phyloP scores from a whole-genome alignment of 495 filamentous ascomycete species.

The Schizothecium vesticola region DNA sequence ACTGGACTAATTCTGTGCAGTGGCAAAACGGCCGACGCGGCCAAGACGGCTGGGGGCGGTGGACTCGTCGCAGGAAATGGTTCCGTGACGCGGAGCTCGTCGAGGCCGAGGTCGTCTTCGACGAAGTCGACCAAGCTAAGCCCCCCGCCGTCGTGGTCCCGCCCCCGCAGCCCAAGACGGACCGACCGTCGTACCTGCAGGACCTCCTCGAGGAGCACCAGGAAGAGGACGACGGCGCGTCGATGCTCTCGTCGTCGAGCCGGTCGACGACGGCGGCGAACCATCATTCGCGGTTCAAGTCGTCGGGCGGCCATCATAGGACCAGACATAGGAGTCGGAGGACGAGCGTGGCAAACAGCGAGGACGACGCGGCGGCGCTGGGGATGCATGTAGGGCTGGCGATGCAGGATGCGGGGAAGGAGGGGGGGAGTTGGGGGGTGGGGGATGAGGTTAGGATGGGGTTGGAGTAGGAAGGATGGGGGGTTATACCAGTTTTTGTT shows the following conservation, averaged over 20 bases:
- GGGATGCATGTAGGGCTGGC: slow-evolving; percentile 25
- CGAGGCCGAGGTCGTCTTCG: slow-evolving; percentile 57
- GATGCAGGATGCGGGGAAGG: slow-evolving; percentile 26
- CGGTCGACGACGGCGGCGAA: slow-evolving; percentile 16
- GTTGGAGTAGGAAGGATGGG: slow-evolving; percentile 21
- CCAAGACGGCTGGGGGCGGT: slow-evolving; percentile 89
- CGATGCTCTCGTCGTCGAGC: slow-evolving; percentile 28
- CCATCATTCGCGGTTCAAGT: slow-evolving; percentile 13
- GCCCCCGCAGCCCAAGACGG: neutral
- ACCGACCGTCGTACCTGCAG: neutral
- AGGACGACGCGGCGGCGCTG: slow-evolving; percentile 28
- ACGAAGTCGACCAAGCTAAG: too few species aligned
- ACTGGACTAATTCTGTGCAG: slow-evolving; percentile 34
- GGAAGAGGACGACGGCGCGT: slow-evolving; percentile 20
- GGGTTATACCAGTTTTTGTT: neutral
- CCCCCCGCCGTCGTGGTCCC: too few species aligned
- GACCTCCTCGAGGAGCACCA: slow-evolving; percentile 4
- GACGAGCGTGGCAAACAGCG: slow-evolving; percentile 17
- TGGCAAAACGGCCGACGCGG: slow-evolving; percentile 90
- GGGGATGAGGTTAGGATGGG: slow-evolving; percentile 39
- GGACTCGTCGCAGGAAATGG: slow-evolving; percentile 93
- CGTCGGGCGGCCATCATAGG: slow-evolving; percentile 18
- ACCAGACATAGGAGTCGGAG: slow-evolving; percentile 17
- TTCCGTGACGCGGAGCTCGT: slow-evolving; percentile 92
- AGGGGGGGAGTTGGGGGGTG: slow-evolving; percentile 30